Percentiles rank a stretch among this genome's conserved stretches.
Conservation (phyloP, 2,329 filamentous ascomycete species). For the Fusarium siculi region DNA sequence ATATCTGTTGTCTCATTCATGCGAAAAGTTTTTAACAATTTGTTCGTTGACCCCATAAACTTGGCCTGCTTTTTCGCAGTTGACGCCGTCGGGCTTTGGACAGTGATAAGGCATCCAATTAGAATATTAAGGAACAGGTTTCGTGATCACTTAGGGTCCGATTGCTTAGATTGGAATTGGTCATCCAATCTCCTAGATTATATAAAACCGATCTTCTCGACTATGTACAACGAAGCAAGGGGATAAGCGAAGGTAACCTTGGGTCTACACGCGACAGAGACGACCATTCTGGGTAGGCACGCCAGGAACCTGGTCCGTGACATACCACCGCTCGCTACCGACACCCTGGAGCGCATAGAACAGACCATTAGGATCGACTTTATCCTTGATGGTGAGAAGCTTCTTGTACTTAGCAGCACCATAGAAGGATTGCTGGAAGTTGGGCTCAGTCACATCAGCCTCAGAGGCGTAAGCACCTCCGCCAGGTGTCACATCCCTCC, state of each 20-base stretch:
- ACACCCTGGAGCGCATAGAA: conserved; percentile 38
- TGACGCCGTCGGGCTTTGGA: accelerated
- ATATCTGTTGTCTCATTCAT: not conserved
- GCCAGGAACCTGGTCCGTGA: conserved; percentile 30
- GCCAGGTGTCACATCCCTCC: conserved; percentile 35
- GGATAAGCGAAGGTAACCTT: not conserved
- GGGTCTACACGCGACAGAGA: conserved; percentile 20
- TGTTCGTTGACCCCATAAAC: not conserved
- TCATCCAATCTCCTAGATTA: not conserved
- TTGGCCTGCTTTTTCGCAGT: accelerated
- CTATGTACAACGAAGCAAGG: not conserved
- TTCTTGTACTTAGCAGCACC: conserved; percentile 33
- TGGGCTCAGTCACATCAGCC: conserved; percentile 34
- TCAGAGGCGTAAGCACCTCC: conserved; percentile 39
- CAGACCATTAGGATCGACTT: conserved; percentile 30
- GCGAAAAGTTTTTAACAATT: not conserved
- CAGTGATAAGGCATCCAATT: accelerated
- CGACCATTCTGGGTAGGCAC: conserved; percentile 40
- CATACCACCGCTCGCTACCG: conserved; percentile 37
- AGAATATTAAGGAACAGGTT: not conserved
- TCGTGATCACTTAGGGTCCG: not conserved
- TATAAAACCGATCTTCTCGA: not conserved
- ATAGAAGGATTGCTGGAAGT: conserved; percentile 40
- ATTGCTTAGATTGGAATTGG: not conserved
- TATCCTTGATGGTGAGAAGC: conserved; percentile 33